A percentile compares a stretch with the other conserved stretches of the same genome.
These are phyloP conservation scores for Alternaria alternata DNA, from an alignment of 2,329 filamentous ascomycete species.

Conservation along the genomic window DNA sequence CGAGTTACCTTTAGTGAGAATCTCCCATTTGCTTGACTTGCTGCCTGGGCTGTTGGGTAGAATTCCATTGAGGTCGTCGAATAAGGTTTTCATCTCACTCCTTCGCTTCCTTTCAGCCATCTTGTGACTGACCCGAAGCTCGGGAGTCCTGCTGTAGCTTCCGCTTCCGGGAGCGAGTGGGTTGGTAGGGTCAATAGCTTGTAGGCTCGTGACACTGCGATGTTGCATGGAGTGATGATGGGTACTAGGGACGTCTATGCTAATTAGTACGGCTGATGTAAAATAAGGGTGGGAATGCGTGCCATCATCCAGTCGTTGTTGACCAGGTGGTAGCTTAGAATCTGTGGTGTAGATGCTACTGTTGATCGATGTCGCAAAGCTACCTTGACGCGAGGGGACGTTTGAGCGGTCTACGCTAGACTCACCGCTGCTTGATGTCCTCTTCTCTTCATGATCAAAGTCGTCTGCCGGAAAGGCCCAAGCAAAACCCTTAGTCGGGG, in stretches of 20 bases:
- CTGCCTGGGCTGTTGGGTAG: slow-evolving; percentile 82
- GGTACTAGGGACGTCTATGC: slow-evolving; percentile 54
- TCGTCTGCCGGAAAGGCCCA: slow-evolving; percentile 81
- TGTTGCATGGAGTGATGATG: slow-evolving; percentile 83
- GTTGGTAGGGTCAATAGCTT: slow-evolving; percentile 66
- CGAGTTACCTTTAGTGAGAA: slow-evolving; percentile 79
- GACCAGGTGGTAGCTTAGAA: slow-evolving; percentile 74
- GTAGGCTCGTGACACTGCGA: slow-evolving; percentile 72
- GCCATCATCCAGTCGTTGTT: slow-evolving; percentile 74
- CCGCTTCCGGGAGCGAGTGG: slow-evolving; percentile 64
- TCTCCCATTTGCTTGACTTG: slow-evolving; percentile 91
- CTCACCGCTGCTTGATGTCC: slow-evolving; percentile 59
- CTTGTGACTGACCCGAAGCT: slow-evolving; percentile 84
- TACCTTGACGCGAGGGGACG: slow-evolving; percentile 74
- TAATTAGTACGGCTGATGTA: slow-evolving; percentile 31
- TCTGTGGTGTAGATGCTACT: slow-evolving; percentile 82
- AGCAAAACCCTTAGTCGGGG: slow-evolving; percentile 82
- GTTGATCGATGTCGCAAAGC: slow-evolving; percentile 77
- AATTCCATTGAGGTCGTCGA: slow-evolving; percentile 79
- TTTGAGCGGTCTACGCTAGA: slow-evolving; percentile 60
- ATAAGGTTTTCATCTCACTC: slow-evolving; percentile 88
- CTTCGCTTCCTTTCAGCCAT: slow-evolving; percentile 82
- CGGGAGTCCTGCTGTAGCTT: slow-evolving; percentile 83
- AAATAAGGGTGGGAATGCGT: slow-evolving; percentile 30
- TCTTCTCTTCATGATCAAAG: slow-evolving; percentile 63